phyloP scores from a whole-genome alignment of 768 basidiomycete genomes.

The Mrakia frigida region DNA sequence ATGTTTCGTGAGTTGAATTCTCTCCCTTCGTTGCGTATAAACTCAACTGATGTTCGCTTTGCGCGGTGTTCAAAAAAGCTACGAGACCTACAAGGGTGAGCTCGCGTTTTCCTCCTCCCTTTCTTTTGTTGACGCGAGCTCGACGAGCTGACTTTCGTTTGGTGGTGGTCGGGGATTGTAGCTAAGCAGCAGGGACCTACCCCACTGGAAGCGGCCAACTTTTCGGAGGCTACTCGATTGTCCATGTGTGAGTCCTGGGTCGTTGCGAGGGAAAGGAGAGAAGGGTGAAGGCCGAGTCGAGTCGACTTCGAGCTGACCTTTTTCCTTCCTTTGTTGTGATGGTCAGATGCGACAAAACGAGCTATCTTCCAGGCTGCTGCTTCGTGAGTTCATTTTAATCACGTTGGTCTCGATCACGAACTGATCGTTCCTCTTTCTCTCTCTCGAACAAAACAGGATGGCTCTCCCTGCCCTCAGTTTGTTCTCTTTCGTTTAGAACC shows the following conservation, averaged over 20 bases:
- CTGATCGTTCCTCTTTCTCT: neutral
- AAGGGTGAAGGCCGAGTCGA: too few species aligned
- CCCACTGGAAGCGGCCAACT: conserved; percentile 43
- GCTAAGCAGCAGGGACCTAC: conserved; percentile 43
- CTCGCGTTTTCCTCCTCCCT: conserved; percentile 39
- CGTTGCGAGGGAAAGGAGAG: too few species aligned
- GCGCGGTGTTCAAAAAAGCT: conserved; percentile 18
- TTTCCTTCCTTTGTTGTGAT: neutral
- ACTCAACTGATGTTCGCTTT: too few species aligned
- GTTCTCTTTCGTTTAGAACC: neutral
- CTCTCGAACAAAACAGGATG: conserved; percentile 34
- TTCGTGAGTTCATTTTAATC: conserved; percentile 21
- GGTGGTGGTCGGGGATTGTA: neutral
- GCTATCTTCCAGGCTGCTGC: conserved; percentile 44
- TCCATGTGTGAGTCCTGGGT: conserved; percentile 33
- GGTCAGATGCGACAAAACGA: conserved; percentile 41
- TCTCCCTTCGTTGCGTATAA: too few species aligned
- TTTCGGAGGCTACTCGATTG: conserved; percentile 42
- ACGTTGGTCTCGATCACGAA: neutral
- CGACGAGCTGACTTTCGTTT: conserved; percentile 31
- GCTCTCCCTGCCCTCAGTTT: conserved; percentile 43
- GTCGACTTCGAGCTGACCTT: too few species aligned
- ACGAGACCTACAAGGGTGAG: conserved; percentile 43
- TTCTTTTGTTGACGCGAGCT: conserved; percentile 38
- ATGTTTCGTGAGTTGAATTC: conserved; percentile 36